These are phyloP conservation scores for Pseudopyricularia cyperi DNA, from an alignment of 2,329 filamentous ascomycete genomes.

Conservation along the genomic window DNA sequence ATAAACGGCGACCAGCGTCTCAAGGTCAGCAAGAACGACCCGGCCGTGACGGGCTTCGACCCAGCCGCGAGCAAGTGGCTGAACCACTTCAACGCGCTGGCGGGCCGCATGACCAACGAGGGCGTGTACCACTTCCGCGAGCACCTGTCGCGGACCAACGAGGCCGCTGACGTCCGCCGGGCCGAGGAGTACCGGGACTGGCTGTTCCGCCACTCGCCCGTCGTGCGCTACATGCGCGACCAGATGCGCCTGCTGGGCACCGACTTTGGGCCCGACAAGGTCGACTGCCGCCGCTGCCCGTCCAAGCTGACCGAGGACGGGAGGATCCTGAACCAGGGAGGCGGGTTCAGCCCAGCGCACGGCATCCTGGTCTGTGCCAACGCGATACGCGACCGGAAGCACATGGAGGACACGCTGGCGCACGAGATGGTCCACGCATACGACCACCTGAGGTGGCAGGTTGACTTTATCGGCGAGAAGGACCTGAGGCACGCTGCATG, in stretches of 20 bases:
- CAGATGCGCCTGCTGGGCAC: constrained; percentile 72
- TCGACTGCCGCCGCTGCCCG: constrained; percentile 71
- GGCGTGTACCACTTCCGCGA: constrained; percentile 66
- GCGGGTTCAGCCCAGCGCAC: constrained; percentile 75
- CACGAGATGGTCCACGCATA: constrained; percentile 98
- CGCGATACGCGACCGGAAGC: constrained; percentile 64
- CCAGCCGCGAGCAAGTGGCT: constrained; percentile 54
- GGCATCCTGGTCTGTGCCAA: constrained; percentile 92
- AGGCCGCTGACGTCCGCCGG: constrained; percentile 62
- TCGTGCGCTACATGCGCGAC: constrained; percentile 74
- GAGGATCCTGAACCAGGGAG: constrained; percentile 50
- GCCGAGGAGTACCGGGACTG: constrained; percentile 78
- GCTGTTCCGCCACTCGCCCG: constrained; percentile 71
- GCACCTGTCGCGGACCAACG: constrained; percentile 61
- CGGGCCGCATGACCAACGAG: constrained; percentile 55
- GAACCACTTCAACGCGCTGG: constrained; percentile 75
- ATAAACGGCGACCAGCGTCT: not conserved
- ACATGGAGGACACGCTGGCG: constrained; percentile 84
- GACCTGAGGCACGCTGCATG: constrained; percentile 83
- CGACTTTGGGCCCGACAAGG: constrained; percentile 57
- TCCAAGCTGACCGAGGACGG: constrained; percentile 41
- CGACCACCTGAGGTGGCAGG: constrained; percentile 83
- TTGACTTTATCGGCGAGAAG: constrained; percentile 61
- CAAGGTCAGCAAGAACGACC: constrained; percentile 33
- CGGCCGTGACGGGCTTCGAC: constrained; percentile 49